Conservation (phyloP, 2,329 filamentous ascomycete genomes). For the Cryoendolithus antarcticus region DNA sequence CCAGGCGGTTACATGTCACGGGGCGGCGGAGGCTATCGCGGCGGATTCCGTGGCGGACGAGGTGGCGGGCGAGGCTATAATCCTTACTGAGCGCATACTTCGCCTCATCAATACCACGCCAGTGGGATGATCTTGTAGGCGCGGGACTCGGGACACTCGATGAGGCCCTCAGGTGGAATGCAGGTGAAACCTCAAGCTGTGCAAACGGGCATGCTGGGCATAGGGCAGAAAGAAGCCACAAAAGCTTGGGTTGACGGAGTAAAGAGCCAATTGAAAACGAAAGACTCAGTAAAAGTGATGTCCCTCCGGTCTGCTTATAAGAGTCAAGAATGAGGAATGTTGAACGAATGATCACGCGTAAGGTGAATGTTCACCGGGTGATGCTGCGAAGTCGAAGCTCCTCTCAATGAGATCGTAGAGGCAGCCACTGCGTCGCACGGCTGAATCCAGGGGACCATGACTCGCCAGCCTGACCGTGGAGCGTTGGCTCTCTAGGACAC, state of each 20-base stretch:
- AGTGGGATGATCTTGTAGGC: too few species aligned
- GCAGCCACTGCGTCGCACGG: too few species aligned
- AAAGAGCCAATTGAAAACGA: conserved; percentile 5
- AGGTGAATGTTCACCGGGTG: background rate
- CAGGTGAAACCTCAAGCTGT: too few species aligned
- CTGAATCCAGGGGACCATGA: too few species aligned
- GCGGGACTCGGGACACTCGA: too few species aligned
- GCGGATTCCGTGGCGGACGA: conserved; percentile 23
- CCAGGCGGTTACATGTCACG: conserved; percentile 21
- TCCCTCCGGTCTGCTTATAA: conserved; percentile 7
- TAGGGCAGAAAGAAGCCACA: conserved; percentile 17
- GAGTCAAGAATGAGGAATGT: conserved; percentile 7
- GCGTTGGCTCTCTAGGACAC: too few species aligned
- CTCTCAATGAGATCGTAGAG: too few species aligned
- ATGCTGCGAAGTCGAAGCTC: background rate
- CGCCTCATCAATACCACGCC: background rate
- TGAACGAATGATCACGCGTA: conserved; percentile 5
- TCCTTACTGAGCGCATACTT: conserved; percentile 21
- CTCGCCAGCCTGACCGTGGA: too few species aligned
- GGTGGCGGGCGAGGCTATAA: conserved; percentile 24
- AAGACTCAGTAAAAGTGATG: conserved; percentile 12
- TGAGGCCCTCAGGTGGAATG: too few species aligned
- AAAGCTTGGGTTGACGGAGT: conserved; percentile 8
- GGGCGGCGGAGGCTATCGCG: conserved; percentile 27
- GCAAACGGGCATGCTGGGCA: too few species aligned